These are phyloP conservation scores for Globisporangium carolinianum DNA, from an alignment of 352 stramenopile species.

Conservation along the genomic window DNA sequence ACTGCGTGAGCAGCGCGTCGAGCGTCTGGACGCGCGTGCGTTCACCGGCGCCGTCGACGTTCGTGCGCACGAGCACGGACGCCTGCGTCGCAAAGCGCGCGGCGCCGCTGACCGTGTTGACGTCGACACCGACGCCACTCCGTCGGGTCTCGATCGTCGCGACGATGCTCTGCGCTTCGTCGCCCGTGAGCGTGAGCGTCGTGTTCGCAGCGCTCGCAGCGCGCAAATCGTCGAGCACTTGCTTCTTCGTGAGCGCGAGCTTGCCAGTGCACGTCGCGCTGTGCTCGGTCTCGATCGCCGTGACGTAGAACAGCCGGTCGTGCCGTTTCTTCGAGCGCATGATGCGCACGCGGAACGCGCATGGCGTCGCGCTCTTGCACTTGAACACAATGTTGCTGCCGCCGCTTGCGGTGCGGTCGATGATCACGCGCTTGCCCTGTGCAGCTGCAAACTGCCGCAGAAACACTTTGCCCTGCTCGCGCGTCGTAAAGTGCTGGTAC, in stretches of 20 bases:
- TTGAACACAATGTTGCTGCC: constrained; percentile 48
- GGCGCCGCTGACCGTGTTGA: not conserved
- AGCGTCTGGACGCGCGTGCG: constrained; percentile 26
- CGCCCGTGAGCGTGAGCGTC: constrained; percentile 22
- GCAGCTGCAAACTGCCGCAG: constrained; percentile 41
- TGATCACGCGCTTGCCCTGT: constrained; percentile 31
- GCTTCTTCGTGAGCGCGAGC: constrained; percentile 27
- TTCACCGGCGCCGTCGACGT: constrained; percentile 18
- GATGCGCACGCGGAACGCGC: constrained; percentile 33
- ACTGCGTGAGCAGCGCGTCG: constrained; percentile 34
- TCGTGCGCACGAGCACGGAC: constrained; percentile 32
- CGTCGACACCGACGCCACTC: not conserved
- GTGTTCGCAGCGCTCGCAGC: constrained; percentile 20
- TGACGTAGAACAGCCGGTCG: constrained; percentile 10
- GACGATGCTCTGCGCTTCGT: constrained; percentile 26
- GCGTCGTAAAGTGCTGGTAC: constrained; percentile 30
- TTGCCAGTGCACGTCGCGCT: constrained; percentile 24
- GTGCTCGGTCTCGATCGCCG: constrained; percentile 31
- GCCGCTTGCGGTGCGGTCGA: constrained; percentile 30
- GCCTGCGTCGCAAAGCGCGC: constrained; percentile 25
- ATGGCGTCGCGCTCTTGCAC: constrained; percentile 35
- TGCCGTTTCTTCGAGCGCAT: constrained; percentile 17
- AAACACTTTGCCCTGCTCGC: constrained; percentile 31
- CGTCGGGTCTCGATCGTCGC: constrained; percentile 3
- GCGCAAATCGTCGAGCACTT: constrained; percentile 33